Conservation (phyloP, 2,329 filamentous ascomycete species). For the Clonostachys rhizophaga region DNA sequence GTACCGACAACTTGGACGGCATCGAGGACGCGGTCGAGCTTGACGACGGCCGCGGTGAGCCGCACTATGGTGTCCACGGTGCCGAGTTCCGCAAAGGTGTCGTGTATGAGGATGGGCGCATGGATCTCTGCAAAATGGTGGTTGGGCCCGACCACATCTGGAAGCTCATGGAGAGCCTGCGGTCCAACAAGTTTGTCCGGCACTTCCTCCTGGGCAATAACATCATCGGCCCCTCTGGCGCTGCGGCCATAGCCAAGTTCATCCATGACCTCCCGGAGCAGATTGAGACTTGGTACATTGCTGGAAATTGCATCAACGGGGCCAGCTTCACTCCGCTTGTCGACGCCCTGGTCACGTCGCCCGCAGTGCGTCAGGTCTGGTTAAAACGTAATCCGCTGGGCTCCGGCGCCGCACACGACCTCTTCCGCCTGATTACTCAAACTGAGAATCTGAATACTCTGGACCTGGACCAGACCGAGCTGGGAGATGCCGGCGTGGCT, state of each 20-base stretch:
- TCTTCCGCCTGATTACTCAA: constrained; percentile 37
- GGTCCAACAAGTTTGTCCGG: constrained; percentile 37
- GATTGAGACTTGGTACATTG: constrained; percentile 51
- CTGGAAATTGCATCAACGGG: constrained; percentile 46
- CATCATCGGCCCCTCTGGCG: constrained; percentile 44
- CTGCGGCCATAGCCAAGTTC: constrained; percentile 37
- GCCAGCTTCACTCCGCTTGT: constrained; percentile 33
- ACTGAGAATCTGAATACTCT: constrained; percentile 38
- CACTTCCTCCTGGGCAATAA: constrained; percentile 52
- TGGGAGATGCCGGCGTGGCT: constrained; percentile 39
- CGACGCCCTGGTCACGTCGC: constrained; percentile 34
- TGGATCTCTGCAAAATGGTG: constrained; percentile 52
- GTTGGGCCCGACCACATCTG: constrained; percentile 45
- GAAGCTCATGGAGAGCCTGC: constrained; percentile 41
- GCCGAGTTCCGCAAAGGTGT: constrained; percentile 30
- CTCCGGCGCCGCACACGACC: constrained; percentile 24
- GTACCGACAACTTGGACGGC: constrained; percentile 15
- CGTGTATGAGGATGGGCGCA: constrained; percentile 44
- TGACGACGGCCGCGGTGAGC: constrained; percentile 27
- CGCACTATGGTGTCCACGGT: constrained; percentile 24
- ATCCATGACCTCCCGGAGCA: constrained; percentile 35
- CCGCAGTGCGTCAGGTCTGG: constrained; percentile 43
- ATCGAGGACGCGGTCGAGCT: constrained; percentile 17
- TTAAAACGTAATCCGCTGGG: constrained; percentile 48
- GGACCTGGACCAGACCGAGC: constrained; percentile 47